Evolutionary conservation across 2,329 filamentous ascomycete genomes (phyloP).

Genomic region (Neofusicoccum cordaticola): DNA sequence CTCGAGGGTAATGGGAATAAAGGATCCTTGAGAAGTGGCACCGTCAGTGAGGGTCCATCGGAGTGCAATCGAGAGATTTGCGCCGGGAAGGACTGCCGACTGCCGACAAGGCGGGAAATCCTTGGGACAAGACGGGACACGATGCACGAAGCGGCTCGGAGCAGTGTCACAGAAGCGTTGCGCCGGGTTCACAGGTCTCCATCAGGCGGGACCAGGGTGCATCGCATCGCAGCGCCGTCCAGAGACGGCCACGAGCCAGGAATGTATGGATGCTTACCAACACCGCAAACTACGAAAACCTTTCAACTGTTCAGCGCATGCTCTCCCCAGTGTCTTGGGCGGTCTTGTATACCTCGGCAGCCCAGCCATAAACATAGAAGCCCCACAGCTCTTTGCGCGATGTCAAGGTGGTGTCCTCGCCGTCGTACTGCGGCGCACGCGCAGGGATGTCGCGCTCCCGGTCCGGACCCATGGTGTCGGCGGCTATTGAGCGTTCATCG

Average conservation of each 20-base stretch:
- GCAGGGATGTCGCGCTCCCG: constrained; percentile 29
- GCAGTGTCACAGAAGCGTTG: neutral
- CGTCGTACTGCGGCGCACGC: constrained; percentile 55
- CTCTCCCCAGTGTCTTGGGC: neutral
- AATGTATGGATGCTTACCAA: constrained; percentile 50
- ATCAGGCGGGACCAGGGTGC: neutral
- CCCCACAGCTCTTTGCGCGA: constrained; percentile 83
- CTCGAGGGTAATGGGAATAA: constrained; percentile 93
- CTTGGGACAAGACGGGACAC: neutral
- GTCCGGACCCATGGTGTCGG: constrained; percentile 35
- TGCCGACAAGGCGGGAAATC: neutral
- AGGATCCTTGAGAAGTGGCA: constrained; percentile 60
- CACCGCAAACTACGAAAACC: constrained; percentile 89
- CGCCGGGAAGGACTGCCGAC: neutral
- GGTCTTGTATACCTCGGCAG: constrained; percentile 61
- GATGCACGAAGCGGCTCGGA: neutral
- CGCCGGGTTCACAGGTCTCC: neutral
- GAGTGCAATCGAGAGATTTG: neutral
- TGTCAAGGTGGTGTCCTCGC: constrained; percentile 85
- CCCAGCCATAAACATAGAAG: constrained; percentile 97
- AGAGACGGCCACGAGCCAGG: neutral
- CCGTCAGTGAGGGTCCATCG: neutral
- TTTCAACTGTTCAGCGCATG: constrained; percentile 19
- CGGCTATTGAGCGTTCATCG: constrained; percentile 40
- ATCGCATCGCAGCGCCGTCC: neutral